Evolutionary conservation across 768 basidiomycete species (phyloP), one percentile per base, ranked within the genome.

Genomic region (Russula brevipes): DNA sequence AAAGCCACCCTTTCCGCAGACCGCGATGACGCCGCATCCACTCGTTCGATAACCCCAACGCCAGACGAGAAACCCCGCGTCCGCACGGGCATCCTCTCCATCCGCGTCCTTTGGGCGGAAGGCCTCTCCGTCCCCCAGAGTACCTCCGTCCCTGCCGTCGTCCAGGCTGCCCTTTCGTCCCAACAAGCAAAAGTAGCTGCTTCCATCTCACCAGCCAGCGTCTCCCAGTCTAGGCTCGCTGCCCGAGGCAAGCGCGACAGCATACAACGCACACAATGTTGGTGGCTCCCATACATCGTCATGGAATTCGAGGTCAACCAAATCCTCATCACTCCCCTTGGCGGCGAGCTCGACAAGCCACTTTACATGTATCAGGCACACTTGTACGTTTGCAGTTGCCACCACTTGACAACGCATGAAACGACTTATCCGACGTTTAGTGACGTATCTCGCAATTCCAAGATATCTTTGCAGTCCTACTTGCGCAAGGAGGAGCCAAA

Each of bases 361-460:
- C 80, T 96, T 16, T 98, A 96, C 83, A 96, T 97, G 93, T 98
- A 96, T 71, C 90, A 92, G 74, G 94, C 94, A 5, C 89, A 94
- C 64, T 98, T 98, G 93, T 95, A 70, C 74, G 91, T 79, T n/a
- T 10, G 1, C n/a, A 35, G n/a, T 59, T 24, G 24, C 61, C 51
- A 50, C 19, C 63, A 24, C 38, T 39, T 49, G 7, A 38, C 19
- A 12, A 19, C 30, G 19, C 1, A 12, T 52, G 2, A 57, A 41
- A 19, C 57, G 8, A 12, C 47, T 51, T 58, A 52, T 38, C 45
- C 42, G 41, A 49, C 30, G 41, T 65, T 17, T 67, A 96, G 94
- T 72, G 96, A 98, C 72, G 96, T 98, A 35, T 96, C 93, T 2
- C 87, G 96, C 54, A 86, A 91, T 70, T 94, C 94, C 2, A 95